These are phyloP conservation scores for Aureobasidium pullulans DNA, from an alignment of 2,329 filamentous ascomycete species.

Conservation along the genomic window DNA sequence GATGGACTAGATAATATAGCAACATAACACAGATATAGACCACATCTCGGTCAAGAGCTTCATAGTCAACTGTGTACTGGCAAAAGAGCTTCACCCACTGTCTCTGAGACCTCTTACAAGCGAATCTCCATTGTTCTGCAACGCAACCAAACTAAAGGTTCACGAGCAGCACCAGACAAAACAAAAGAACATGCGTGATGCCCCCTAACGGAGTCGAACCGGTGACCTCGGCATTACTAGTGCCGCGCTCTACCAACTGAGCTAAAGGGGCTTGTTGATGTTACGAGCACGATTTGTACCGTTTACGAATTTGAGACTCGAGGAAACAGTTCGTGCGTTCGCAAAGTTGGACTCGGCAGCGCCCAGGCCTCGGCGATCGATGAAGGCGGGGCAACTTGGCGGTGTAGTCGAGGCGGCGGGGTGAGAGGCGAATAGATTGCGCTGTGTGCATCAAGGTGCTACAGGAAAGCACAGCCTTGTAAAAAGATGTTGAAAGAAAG, in stretches of 20 bases:
- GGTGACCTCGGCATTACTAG: constrained; percentile 13
- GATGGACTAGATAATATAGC: not conserved
- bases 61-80: too few relatives aligned
- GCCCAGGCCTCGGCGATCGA: not conserved
- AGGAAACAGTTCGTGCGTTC: not conserved
- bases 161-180: not conserved
- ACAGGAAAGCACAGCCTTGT: not conserved
- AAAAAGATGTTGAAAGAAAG: not conserved
- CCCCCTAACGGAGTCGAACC: constrained; percentile 12
- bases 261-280: constrained; percentile 5
- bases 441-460: not conserved
- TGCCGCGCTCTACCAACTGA: constrained; percentile 14
- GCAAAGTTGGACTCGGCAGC: not conserved
- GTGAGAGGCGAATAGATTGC: not conserved
- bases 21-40: not conserved
- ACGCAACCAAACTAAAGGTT: too few relatives aligned
- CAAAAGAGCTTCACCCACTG: too few relatives aligned
- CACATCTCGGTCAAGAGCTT: too few relatives aligned
- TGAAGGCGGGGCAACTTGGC: not conserved
- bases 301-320: not conserved
- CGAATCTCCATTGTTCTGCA: too few relatives aligned
- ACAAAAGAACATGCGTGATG: not conserved
- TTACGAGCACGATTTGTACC: not conserved
- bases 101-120: too few relatives aligned
- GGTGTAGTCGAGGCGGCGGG: not conserved